A percentile compares a stretch with the other conserved stretches of the same genome.
Evolutionary conservation across 208 protist genomes (phyloP).

Genomic region (Leishmania gerbilli): DNA sequence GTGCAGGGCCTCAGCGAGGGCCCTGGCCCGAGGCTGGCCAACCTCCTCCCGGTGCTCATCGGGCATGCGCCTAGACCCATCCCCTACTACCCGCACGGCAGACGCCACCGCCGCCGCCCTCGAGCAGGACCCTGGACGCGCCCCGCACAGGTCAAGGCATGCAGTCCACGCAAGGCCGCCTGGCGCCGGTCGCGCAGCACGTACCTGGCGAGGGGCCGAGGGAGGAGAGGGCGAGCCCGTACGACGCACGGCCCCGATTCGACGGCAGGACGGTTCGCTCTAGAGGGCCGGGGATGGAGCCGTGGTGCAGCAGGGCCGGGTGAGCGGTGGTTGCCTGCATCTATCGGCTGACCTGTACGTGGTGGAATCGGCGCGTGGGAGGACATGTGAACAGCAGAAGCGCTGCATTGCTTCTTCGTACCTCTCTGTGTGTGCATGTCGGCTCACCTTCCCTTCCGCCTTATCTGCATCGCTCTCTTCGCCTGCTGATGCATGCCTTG

Average conservation of each 20-base stretch:
- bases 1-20: not conserved
- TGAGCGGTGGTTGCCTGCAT: not conserved
- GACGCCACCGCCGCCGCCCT: not conserved
- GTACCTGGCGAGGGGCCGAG: not conserved
- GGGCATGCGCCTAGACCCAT: not conserved
- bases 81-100: not conserved
- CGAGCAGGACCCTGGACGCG: not conserved
- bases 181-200: not conserved
- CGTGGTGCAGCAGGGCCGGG: not conserved
- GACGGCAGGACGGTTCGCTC: not conserved
- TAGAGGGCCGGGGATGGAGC: not conserved
- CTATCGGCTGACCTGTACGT: not conserved
- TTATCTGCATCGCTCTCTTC: not conserved
- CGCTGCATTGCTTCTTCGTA: not conserved
- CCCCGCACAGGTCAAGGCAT: not conserved
- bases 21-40: not conserved
- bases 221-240: not conserved
- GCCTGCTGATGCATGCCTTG: too few species aligned
- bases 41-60: not conserved
- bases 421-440: too few species aligned
- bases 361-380: not conserved
- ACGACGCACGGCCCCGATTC: not conserved
- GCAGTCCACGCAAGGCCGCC: not conserved
- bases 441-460: not conserved
- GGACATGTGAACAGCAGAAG: too few species aligned